These are phyloP conservation scores for Aspergillus novofumigatus DNA, from an alignment of 2,329 filamentous ascomycete species.

Conservation along the genomic window DNA sequence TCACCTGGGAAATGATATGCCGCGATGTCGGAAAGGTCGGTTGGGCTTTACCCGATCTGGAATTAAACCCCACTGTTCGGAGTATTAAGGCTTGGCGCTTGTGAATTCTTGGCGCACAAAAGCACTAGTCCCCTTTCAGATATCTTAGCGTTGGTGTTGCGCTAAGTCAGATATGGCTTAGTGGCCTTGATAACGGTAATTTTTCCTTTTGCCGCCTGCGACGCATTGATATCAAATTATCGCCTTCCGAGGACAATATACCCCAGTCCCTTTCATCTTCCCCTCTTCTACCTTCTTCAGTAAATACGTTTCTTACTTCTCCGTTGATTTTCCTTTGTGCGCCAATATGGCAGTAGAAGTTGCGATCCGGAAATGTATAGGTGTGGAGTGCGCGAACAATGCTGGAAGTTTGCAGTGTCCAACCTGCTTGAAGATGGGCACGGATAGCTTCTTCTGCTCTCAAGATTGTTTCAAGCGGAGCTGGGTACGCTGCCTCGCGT, in stretches of 20 bases:
- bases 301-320: background rate
- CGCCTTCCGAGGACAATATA: background rate
- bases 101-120: background rate
- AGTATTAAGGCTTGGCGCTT: background rate
- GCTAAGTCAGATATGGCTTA: background rate
- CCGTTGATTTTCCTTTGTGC: background rate
- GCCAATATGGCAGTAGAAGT: conserved; percentile 27
- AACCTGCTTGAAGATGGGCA: conserved; percentile 84
- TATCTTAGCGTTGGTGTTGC: background rate
- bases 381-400: conserved; percentile 79
- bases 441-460: conserved; percentile 93
- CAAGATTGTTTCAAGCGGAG: conserved; percentile 99
- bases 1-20: background rate
- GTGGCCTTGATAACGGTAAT: background rate
- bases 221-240: background rate
- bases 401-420: conserved; percentile 87
- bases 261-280: background rate
- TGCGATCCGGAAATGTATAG: conserved; percentile 58
- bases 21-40: background rate
- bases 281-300: background rate
- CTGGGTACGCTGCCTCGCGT: conserved; percentile 66
- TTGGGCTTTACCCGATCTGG: background rate
- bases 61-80: background rate
- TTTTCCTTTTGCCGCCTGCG: background rate
- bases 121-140: background rate